Evolutionary conservation across 768 basidiomycete genomes (phyloP), one percentile per base, ranked within the genome.

Genomic region (Termitomyces sp.): DNA sequence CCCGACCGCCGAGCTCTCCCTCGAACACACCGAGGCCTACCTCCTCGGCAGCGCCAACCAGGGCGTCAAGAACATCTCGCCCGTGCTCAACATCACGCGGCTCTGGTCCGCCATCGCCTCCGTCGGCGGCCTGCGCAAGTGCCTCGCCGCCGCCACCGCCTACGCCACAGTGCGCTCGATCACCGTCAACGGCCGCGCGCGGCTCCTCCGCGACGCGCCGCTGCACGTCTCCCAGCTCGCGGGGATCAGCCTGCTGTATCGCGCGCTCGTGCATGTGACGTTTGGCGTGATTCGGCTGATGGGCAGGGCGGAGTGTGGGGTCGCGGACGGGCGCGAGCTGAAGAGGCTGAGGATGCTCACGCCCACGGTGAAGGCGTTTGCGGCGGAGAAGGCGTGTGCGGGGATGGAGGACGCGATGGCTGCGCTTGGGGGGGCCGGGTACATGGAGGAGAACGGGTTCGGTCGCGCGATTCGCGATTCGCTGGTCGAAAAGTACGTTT

Each of bases 361-460:
- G 0, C 86, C 88, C 10, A 79, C 84, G 3, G 75, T 79, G 29
- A 92, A 92, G 68, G 86, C 84, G 0, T 92, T 87, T 66, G 77
- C 80, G 10, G 81, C 88, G 10, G 83, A 87, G 62, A 83, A 83
- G 60, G 83, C 83, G 0, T 78, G 77, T 53, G 65, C 76, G 0
- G 86, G 82, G 2, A 84, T 91, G 75, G 86, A 88, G 59, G 86
- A 90, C 62, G 81, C 86, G 34, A 91, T 92, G 88, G 73, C 82
- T 33, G 75, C 83, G 5, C 71, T 91, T 2, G 90, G 90, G 24
- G 89, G 89, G 1, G 84, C 86, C 49, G 90, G 90, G 0, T 92
- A 91, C 64, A 92, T 92, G 88, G 86, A 88, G 62, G 90, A 92
- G 69, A 89, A 82, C 56, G 84, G 81, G 2, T 82, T 92, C 49